A percentile compares a stretch with the other conserved stretches of the same genome.
These are phyloP conservation scores for Apiotrichum domesticum DNA, from an alignment of 1,284 basidiomycete species.

Conservation along the genomic window DNA sequence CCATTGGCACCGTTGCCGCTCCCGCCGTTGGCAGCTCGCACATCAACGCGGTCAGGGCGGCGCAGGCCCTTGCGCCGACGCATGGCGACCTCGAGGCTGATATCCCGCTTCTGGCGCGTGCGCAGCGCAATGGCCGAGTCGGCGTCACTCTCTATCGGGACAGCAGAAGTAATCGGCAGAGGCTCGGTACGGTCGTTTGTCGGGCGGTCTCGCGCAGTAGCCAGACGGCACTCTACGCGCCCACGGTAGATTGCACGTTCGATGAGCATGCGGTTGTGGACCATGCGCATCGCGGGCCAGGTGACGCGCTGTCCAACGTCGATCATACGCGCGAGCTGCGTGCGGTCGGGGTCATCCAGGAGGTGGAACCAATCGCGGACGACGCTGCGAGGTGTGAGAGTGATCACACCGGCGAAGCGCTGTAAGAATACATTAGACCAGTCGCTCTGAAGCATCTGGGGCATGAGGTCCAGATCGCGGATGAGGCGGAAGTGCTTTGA, in stretches of 20 bases:
- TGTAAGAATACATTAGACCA: constrained; percentile 94
- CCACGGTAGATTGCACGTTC: constrained; percentile 71
- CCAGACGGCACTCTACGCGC: constrained; percentile 63
- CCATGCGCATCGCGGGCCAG: constrained; percentile 94
- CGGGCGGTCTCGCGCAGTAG: constrained; percentile 40
- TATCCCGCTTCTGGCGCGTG: constrained; percentile 2
- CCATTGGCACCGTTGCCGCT: not conserved
- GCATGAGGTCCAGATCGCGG: constrained; percentile 81
- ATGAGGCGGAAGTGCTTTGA: constrained; percentile 96
- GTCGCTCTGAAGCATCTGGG: constrained; percentile 81
- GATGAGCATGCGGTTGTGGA: constrained; percentile 65
- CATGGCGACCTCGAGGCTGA: constrained; percentile 6
- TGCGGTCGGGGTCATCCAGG: constrained; percentile 73
- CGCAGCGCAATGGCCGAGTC: constrained; percentile 44
- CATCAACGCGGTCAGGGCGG: not conserved
- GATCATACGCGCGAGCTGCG: constrained; percentile 75
- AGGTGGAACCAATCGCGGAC: constrained; percentile 78
- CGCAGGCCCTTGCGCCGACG: constrained; percentile 2
- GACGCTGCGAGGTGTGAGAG: constrained; percentile 77
- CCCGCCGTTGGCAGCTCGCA: not conserved
- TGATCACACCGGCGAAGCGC: constrained; percentile 48
- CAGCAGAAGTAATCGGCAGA: constrained; percentile 4
- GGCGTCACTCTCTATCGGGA: constrained; percentile 47
- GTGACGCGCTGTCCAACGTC: constrained; percentile 81
- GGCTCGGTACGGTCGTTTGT: constrained; percentile 27